Conservation (phyloP, 2,329 filamentous ascomycete genomes). For the Rhynchosporium secalis region DNA sequence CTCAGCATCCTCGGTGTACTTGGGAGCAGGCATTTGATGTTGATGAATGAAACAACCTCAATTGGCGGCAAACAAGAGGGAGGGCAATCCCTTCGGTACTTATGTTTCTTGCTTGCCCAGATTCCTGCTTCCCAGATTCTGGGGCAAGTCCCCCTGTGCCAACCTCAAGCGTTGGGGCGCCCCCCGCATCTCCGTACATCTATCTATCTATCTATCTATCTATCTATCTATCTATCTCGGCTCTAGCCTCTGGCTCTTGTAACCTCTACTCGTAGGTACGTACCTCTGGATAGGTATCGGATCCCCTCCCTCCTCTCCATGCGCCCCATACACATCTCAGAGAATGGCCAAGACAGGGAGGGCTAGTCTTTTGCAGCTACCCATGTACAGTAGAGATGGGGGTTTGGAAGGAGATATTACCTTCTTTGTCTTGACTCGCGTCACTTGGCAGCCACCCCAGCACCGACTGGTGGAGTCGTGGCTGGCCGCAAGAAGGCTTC, state of each 20-base stretch:
- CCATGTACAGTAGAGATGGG: neutral
- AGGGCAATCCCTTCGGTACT: neutral
- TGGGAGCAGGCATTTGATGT: conserved; percentile 23
- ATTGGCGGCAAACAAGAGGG: neutral
- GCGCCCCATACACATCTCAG: conserved; percentile 3
- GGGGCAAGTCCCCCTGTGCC: neutral
- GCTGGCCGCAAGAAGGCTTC: no score
- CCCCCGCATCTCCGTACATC: no score
- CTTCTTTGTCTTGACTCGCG: no score
- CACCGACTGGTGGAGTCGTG: no score
- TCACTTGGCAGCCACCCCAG: no score
- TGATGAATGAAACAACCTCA: neutral
- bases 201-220: no score
- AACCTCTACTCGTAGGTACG: no score
- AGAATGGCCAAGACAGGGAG: neutral
- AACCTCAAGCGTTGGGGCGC: no score
- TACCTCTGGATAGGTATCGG: no score
- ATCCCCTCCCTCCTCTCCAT: neutral
- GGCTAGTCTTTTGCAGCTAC: neutral
- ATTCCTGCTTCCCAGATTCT: neutral
- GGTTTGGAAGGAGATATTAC: neutral
- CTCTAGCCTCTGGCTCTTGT: no score
- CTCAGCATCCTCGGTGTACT: conserved; percentile 21
- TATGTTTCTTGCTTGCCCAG: neutral
- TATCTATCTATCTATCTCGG: no score